Base-by-base conservation (phyloP, 2,329 filamentous ascomycete species). In the Diatrype stigma region DNA sequence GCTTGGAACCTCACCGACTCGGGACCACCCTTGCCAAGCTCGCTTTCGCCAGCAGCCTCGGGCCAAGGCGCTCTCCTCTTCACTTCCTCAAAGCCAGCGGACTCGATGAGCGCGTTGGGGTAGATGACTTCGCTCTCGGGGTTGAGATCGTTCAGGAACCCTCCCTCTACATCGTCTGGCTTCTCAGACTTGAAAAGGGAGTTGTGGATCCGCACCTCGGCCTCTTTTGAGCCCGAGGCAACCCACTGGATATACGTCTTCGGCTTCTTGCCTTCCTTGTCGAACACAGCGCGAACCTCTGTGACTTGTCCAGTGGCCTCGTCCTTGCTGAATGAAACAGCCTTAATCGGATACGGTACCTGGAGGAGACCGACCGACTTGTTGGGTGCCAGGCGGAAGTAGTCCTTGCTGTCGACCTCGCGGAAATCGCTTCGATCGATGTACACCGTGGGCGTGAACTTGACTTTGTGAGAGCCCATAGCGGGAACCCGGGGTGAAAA, bases 241-340 rank as follows among this genome's bases (percentile, higher is more conserved):
- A 96, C 89, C 93, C 93, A 96, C 66, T 96, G 91, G 66, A 96
- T 96, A 65, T 84, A 89, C 1, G 90, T 85, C 73, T 95, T 93
- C 40, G 87, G 83, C 61, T 84, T 81, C 64, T 86, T 84, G 17
- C 78, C 81, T 54, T 89, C 86, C 52, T 87, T 87, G 55, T 89
- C 86, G 49, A 85, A 85, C 19, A 78, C 77, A 14, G 86, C 87
- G 30, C 78, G 77, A 52, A 93, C 80, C 57, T 84, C 80, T 1
- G 75, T 85, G 42, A 91, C 78, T 47, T 78, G 74, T 40, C 85
- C 86, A 2, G 78, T 80, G 1, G 71, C 67, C 19, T 78, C 71
- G 58, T 90, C 86, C 58, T 85, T 89, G 34, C 76, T 76, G 70
- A 88, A 90, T 1, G 81, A 82, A 0, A 79, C 81, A 0, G 85